A percentile compares a stretch with the other conserved stretches of the same genome.
These are phyloP conservation scores for Stentor roeselii DNA, from an alignment of 73 alveolate genomes.

Conservation along the genomic window DNA sequence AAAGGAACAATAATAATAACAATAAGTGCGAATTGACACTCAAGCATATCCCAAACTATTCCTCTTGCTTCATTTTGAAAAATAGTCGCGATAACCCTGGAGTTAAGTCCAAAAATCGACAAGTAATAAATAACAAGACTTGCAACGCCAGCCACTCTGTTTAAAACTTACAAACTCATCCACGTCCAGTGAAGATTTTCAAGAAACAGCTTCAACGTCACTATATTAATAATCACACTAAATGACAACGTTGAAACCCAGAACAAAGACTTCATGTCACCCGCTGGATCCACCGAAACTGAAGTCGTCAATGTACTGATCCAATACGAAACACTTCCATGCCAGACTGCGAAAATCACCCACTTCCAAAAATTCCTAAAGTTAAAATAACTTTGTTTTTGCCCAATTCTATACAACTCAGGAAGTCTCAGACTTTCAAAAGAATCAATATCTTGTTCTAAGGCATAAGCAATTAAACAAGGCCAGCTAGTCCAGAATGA, in stretches of 20 bases:
- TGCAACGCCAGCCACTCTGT: constrained; percentile 52
- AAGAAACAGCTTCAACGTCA: constrained; percentile 63
- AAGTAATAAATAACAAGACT: constrained; percentile 75
- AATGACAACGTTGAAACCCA: constrained; percentile 66
- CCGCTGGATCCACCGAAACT: constrained; percentile 53
- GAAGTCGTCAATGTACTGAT: constrained; percentile 46
- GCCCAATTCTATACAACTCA: constrained; percentile 74
- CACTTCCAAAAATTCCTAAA: constrained; percentile 74
- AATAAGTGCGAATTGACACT: constrained; percentile 25
- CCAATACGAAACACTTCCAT: constrained; percentile 73
- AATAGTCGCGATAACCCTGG: constrained; percentile 35
- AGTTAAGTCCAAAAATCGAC: constrained; percentile 50
- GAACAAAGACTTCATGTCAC: constrained; percentile 64
- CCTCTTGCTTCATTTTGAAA: constrained; percentile 37
- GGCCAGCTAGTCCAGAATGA: constrained; percentile 92
- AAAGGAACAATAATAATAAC: constrained; percentile 31
- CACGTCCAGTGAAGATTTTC: constrained; percentile 70
- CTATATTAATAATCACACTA: constrained; percentile 72
- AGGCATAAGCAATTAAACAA: constrained; percentile 73
- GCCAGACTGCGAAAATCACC: constrained; percentile 68
- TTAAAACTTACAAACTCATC: constrained; percentile 48
- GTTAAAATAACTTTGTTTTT: constrained; percentile 61
- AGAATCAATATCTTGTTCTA: constrained; percentile 78
- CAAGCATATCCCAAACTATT: constrained; percentile 17
- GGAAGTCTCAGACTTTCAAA: constrained; percentile 62